Evolutionary conservation across 2,329 filamentous ascomycete genomes (phyloP), one percentile per base, ranked within the genome.

Genomic region (Trichoderma polysporum): DNA sequence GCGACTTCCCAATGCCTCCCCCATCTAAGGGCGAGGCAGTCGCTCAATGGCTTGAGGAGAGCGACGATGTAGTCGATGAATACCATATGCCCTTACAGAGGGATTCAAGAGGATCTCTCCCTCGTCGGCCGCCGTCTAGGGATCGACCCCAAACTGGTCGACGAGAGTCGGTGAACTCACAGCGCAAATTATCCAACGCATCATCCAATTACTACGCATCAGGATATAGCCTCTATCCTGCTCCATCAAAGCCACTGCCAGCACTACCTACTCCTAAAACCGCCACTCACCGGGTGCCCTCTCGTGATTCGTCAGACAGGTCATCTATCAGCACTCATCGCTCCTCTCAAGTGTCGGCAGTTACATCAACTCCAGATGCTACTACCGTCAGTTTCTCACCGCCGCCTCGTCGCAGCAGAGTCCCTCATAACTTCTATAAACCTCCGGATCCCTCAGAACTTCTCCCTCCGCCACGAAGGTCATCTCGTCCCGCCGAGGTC

Each of bases 161-260:
- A 31, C 60, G 49, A 27, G 66, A 65, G 22, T 65, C 66, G 33
- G 57, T 68, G 22, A 50, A 50, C 25, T 68, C 66, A n/a, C 61
- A 66, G 12, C 57, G 67, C 50, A 68, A 68, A 31, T 31, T 66
- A 13, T 68, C 67, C 37, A 68, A 61, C 39, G 58, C 67, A 22
- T 68, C 67, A 56, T 68, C 67, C 60, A 57, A 47, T 35, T 65
- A 52, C 52, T 67, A 68, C 45, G 33, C 52, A 25, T 54, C 67
- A 12, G 67, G 33, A 22, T 69, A 68, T 49, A 71, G 67, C 50
- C 66, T 69, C 5, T 69, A 69, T 49, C 70, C 70, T 22, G 68
- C 70, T 25, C 70, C 69, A 2, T 69, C 68, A 12, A 71, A 71
- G 56, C 70, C 70, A 4, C 49, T 71, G 1, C 70, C 70, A 10